Evolutionary conservation across 1,284 basidiomycete species (phyloP).

Genomic region (Farysia itapuensis): DNA sequence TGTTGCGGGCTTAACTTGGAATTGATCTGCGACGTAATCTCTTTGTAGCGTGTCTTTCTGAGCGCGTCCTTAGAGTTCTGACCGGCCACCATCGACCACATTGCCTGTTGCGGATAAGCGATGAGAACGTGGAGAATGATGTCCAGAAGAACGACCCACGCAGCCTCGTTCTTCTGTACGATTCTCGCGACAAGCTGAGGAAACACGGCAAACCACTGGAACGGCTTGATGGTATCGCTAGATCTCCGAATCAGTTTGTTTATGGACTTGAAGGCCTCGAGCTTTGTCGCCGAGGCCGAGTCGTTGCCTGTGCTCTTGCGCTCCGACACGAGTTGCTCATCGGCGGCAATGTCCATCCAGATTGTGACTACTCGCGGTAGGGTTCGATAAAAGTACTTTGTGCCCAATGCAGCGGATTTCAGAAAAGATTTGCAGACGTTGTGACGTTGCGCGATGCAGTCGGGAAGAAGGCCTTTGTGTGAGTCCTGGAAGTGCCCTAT

Average conservation of each 20-base stretch:
- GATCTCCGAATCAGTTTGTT: constrained; percentile 65
- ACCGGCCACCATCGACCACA: constrained; percentile 91
- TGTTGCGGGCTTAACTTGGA: constrained; percentile 8
- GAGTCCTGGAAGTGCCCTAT: constrained; percentile 45
- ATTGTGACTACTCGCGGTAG: constrained; percentile 90
- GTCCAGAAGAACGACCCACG: constrained; percentile 69
- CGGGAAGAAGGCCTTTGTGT: constrained; percentile 63
- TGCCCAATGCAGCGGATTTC: constrained; percentile 77
- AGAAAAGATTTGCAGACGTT: constrained; percentile 72
- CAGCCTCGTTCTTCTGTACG: constrained; percentile 73
- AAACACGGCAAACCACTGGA: constrained; percentile 84
- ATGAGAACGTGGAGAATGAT: constrained; percentile 76
- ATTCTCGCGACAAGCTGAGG: constrained; percentile 96
- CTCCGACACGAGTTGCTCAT: constrained; percentile 47
- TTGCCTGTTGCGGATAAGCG: constrained; percentile 83
- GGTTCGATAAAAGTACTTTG: constrained; percentile 95
- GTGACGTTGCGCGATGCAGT: constrained; percentile 51
- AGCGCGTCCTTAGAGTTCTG: constrained; percentile 77
- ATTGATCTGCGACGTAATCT: constrained; percentile 64
- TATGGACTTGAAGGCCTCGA: constrained; percentile 45
- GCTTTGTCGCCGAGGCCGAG: constrained; percentile 18
- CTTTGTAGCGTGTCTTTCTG: constrained; percentile 69
- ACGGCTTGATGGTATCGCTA: constrained; percentile 75
- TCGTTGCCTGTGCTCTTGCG: constrained; percentile 33
- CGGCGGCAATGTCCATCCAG: constrained; percentile 90